These are phyloP conservation scores for Pseudisothecium myosuroides DNA, from an alignment of 225 moss, liverwort and hornwort genomes.

Conservation along the genomic window DNA sequence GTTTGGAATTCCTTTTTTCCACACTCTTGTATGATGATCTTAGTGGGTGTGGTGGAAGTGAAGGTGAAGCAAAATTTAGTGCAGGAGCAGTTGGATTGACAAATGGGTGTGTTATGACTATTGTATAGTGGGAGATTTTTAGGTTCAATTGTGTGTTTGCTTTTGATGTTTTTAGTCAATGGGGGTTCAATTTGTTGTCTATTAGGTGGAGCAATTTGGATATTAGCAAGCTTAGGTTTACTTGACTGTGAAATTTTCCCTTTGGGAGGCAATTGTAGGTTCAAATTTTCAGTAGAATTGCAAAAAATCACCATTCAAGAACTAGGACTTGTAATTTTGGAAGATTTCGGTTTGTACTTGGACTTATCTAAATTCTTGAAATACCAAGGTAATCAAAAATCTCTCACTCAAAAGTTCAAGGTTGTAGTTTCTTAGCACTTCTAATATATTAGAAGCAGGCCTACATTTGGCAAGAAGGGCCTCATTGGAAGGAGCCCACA, in stretches of 20 bases:
- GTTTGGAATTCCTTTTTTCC: neutral
- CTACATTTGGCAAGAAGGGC: too few relatives aligned
- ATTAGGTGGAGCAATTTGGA: neutral
- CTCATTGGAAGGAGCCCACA: too few relatives aligned
- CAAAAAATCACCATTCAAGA: neutral
- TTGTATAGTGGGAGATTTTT: neutral
- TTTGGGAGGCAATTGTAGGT: neutral
- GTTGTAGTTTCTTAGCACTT: neutral
- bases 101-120: neutral
- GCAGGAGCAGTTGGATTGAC: neutral
- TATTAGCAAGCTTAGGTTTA: neutral
- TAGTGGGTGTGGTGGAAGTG: neutral
- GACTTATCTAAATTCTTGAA: neutral
- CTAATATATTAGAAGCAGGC: neutral
- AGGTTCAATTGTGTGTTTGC: neutral
- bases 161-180: neutral
- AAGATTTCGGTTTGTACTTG: too few relatives aligned
- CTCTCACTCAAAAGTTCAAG: neutral
- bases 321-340: neutral
- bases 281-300: neutral
- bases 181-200: neutral
- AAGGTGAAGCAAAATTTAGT: neutral
- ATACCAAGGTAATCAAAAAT: neutral
- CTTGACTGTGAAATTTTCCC: neutral
- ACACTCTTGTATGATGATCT: neutral